A percentile compares a stretch with the other conserved stretches of the same genome.
These are phyloP conservation scores for Ramalina intermedia DNA, from an alignment of 495 filamentous ascomycete genomes.

Conservation along the genomic window DNA sequence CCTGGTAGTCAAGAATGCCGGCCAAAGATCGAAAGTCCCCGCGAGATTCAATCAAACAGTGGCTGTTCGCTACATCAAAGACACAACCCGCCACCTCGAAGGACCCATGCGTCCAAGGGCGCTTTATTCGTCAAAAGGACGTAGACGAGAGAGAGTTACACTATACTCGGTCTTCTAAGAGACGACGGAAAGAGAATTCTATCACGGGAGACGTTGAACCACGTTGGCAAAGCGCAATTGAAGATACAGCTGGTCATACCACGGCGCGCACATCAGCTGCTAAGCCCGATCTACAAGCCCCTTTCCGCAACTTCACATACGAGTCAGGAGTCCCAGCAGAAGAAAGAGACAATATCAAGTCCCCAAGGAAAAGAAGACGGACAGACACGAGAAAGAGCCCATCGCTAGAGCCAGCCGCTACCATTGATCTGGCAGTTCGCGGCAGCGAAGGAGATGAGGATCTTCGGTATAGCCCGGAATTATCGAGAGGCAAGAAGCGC, in stretches of 20 bases:
- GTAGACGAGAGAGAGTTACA: neutral
- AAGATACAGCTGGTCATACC: neutral
- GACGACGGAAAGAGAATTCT: neutral
- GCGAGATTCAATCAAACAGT: conserved; percentile 8
- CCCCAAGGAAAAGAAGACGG: conserved; percentile 9
- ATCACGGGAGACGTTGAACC: neutral
- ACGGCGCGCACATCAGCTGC: neutral
- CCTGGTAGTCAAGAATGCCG: neutral
- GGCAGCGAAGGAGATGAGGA: neutral
- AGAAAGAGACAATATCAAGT: neutral
- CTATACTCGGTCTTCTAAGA: neutral
- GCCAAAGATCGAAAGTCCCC: conserved; percentile 6
- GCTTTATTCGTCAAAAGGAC: neutral
- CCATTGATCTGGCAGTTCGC: neutral
- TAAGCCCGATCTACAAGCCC: conserved; percentile 3
- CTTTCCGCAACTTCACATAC: conserved; percentile 10
- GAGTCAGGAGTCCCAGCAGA: neutral
- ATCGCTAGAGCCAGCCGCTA: conserved; percentile 12
- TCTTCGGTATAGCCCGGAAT: neutral
- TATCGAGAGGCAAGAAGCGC: neutral
- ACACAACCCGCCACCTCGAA: neutral
- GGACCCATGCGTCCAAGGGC: neutral
- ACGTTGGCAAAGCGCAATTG: neutral
- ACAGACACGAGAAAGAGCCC: conserved; percentile 16
- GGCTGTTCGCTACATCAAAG: conserved; percentile 1